Evolutionary conservation across 768 basidiomycete genomes (phyloP).

Genomic region (Chiua virens): DNA sequence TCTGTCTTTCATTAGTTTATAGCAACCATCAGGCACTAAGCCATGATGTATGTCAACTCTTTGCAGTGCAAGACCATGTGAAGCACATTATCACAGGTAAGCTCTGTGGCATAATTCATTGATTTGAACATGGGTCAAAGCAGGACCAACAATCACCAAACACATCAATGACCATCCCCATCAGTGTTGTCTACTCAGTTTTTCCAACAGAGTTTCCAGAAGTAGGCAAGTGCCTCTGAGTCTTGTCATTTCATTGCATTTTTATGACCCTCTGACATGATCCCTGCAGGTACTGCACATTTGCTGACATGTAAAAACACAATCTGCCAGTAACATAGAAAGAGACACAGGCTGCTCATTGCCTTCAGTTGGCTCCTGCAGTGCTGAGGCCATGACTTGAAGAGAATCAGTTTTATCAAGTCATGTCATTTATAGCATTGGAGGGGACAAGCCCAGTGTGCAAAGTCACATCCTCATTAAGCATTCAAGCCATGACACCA

Average conservation of each 20-base stretch:
- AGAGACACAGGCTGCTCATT: too few species aligned
- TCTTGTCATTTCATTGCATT: not conserved
- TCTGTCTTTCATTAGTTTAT: conserved; percentile 22
- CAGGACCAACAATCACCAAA: not conserved
- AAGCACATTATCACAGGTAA: conserved; percentile 17
- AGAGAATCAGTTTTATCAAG: not conserved
- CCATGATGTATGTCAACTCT: conserved; percentile 16
- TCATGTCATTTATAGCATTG: not conserved
- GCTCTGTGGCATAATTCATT: conserved; percentile 10
- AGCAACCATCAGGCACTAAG: conserved; percentile 34
- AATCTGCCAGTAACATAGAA: too few species aligned
- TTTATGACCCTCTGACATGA: too few species aligned
- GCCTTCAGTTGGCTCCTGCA: too few species aligned
- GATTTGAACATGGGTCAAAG: not conserved
- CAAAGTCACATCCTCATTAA: not conserved
- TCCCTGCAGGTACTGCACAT: too few species aligned
- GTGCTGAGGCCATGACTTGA: too few species aligned
- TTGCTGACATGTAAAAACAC: too few species aligned
- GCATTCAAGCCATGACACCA: too few species aligned
- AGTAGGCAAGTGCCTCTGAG: not conserved
- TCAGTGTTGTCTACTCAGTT: conserved; percentile 1
- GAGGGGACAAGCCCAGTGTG: not conserved
- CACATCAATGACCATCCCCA: conserved; percentile 5
- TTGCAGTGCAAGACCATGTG: conserved; percentile 7
- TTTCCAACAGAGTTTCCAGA: not conserved